Evolutionary conservation across 2,329 filamentous ascomycete genomes (phyloP), one percentile per base, ranked within the genome.

Genomic region (Talaromyces sp.): DNA sequence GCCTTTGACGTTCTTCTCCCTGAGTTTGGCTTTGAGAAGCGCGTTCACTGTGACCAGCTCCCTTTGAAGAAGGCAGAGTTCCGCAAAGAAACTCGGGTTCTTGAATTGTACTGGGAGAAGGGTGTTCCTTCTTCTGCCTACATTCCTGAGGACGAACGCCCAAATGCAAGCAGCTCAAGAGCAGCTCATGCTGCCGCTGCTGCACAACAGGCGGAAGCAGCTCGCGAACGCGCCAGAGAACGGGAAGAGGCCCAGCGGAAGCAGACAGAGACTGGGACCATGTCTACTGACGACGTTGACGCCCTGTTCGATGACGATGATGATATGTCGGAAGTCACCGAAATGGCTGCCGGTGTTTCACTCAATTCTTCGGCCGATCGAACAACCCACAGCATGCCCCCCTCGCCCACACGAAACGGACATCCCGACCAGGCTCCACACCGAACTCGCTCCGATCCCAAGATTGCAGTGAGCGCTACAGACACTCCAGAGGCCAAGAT

Each of bases 71-170:
- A 99, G 83, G 95, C 95, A n/a, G 95, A 99, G 74, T 99, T 95
- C 78, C 88, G 96, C 77, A 98, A 98, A 83, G 92, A 96, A 73
- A 91, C 93, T 80, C 87, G 95, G 59, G 86, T 98, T 31, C 83
- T 99, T 53, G 95, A 99, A 78, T 84, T 99, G 17, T 99, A 97
- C 82, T 99, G 95, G 95, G 95, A 99, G 86, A 99, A 98, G 85
- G 95, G 95, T 53, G 92, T 98, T 8, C 91, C 93, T 29, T 98
- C 93, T 64, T 97, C 93, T 50, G 90, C 93, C 2, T 99, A 96
- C 69, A 89, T 99, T 57, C 95, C 95, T 2, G 95, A 99, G 73
- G 95, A 99, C 72, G 95, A 99, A 80, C 89, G 93, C 60, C 93
- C 93, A 58, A 96, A 95, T 82, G 87, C 89, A 56, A 87, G 85